Conservation (phyloP, 176 grass and related monocot species). For the Juncus inflexus region DNA sequence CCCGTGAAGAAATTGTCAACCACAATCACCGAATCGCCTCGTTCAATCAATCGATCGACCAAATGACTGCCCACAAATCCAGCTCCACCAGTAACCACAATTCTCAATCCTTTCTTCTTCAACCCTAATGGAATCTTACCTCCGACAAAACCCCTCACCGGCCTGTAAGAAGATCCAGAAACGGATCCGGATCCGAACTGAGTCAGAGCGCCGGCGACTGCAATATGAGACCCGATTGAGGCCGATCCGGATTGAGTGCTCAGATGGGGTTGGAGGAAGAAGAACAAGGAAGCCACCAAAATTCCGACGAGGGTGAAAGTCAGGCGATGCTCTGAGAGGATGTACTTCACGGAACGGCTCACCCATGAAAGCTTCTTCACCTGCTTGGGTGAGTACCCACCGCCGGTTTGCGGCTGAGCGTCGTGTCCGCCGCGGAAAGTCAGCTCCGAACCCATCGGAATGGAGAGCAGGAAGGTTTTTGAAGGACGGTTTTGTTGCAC, state of each 20-base stretch:
- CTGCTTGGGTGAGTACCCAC: slow-evolving; percentile 41
- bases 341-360: slow-evolving; percentile 45
- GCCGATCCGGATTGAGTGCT: background rate
- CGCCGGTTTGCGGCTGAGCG: slow-evolving; percentile 13
- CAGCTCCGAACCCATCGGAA: slow-evolving; percentile 70
- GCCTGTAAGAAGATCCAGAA: background rate
- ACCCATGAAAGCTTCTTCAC: slow-evolving; percentile 60
- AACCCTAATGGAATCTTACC: slow-evolving; percentile 79
- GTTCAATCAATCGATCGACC: slow-evolving; percentile 67
- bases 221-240: background rate
- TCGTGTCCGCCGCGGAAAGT: slow-evolving; percentile 51
- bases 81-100: slow-evolving; percentile 84
- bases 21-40: slow-evolving; percentile 88
- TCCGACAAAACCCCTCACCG: slow-evolving; percentile 44
- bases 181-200: slow-evolving; percentile 24
- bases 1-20: slow-evolving; percentile 98
- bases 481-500: background rate
- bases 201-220: background rate
- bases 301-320: slow-evolving; percentile 70
- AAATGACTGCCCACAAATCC: slow-evolving; percentile 93
- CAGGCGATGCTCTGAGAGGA: slow-evolving; percentile 59
- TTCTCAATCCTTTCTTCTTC: slow-evolving; percentile 69
- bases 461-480: background rate
- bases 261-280: slow-evolving; percentile 32
- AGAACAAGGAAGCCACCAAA: slow-evolving; percentile 48